A percentile compares a stretch with the other conserved stretches of the same genome.
These are phyloP conservation scores for Jasminum sambac DNA, from an alignment of 257 asterid species.

Conservation along the genomic window DNA sequence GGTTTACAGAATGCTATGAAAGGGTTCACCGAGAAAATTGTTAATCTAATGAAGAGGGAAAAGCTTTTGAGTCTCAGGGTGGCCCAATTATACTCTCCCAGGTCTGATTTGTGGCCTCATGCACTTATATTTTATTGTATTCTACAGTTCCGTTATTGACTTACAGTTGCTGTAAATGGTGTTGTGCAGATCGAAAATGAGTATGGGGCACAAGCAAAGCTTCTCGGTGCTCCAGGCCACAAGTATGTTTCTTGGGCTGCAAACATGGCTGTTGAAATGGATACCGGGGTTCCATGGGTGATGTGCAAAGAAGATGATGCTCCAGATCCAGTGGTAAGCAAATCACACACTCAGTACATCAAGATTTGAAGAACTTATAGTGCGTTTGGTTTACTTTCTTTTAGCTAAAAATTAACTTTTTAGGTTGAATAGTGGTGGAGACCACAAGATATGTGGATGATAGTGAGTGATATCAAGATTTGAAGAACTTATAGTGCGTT, in stretches of 20 bases:
- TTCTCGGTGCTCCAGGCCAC: slow-evolving; percentile 52
- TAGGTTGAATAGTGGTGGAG: no score
- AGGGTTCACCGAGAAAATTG: slow-evolving; percentile 77
- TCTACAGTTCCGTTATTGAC: background rate
- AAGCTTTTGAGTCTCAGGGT: slow-evolving; percentile 75
- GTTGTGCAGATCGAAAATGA: slow-evolving; percentile 63
- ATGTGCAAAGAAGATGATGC: slow-evolving; percentile 84
- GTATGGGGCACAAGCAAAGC: slow-evolving; percentile 59
- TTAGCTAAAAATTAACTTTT: no score
- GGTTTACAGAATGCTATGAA: slow-evolving; percentile 75
- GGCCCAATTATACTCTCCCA: slow-evolving; percentile 91
- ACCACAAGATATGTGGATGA: no score
- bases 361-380: background rate
- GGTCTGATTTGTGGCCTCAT: slow-evolving; percentile 39
- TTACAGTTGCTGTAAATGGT: background rate
- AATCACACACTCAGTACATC: background rate
- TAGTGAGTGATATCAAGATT: no score
- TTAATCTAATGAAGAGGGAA: slow-evolving; percentile 75
- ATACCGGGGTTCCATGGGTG: slow-evolving; percentile 78
- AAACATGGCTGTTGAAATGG: slow-evolving; percentile 55
- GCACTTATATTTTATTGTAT: background rate
- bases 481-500: background rate
- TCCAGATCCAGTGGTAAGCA: slow-evolving; percentile 85
- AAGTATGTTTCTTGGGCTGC: slow-evolving; percentile 67
- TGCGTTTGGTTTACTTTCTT: background rate